Percentiles rank a stretch among this genome's conserved stretches.
phyloP scores from a whole-genome alignment of 331 rosid species.

The Spiraea crenata region DNA sequence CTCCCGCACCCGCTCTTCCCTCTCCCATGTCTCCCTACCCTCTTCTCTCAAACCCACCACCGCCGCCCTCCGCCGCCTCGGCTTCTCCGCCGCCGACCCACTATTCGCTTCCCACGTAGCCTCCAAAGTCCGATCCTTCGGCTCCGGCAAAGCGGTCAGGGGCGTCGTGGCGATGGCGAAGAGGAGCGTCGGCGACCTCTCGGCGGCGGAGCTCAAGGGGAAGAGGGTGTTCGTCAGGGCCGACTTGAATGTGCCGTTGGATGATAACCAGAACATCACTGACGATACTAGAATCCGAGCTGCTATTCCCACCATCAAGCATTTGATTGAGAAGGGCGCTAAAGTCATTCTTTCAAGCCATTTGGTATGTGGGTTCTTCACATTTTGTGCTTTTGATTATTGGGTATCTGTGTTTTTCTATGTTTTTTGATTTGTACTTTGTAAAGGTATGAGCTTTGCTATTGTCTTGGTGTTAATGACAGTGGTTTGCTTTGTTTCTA shows the following conservation, averaged over 20 bases:
- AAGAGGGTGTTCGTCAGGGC: constrained; percentile 90
- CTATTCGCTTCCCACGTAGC: constrained; percentile 56
- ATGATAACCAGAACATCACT: constrained; percentile 87
- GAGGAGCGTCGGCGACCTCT: constrained; percentile 86
- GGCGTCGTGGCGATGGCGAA: constrained; percentile 83
- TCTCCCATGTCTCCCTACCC: constrained; percentile 42
- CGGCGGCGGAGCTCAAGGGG: constrained; percentile 68
- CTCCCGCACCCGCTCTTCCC: constrained; percentile 46
- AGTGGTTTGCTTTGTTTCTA: not conserved
- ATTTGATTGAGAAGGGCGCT: constrained; percentile 79
- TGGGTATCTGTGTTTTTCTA: not conserved
- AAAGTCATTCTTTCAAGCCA: constrained; percentile 90
- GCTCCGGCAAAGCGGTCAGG: constrained; percentile 40
- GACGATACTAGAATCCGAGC: constrained; percentile 98
- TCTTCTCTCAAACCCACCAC: constrained; percentile 54
- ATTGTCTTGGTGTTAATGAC: not conserved
- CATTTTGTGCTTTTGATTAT: not conserved
- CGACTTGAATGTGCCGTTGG: constrained; percentile 89
- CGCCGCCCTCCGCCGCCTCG: constrained; percentile 56
- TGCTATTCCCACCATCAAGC: constrained; percentile 86
- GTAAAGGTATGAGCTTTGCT: not conserved
- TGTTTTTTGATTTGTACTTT: not conserved
- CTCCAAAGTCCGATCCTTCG: constrained; percentile 41
- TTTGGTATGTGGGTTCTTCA: constrained; percentile 47
- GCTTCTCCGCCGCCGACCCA: constrained; percentile 78